Base-by-base conservation (phyloP, 1,284 basidiomycete genomes). In the Exobasidium rhododendri region DNA sequence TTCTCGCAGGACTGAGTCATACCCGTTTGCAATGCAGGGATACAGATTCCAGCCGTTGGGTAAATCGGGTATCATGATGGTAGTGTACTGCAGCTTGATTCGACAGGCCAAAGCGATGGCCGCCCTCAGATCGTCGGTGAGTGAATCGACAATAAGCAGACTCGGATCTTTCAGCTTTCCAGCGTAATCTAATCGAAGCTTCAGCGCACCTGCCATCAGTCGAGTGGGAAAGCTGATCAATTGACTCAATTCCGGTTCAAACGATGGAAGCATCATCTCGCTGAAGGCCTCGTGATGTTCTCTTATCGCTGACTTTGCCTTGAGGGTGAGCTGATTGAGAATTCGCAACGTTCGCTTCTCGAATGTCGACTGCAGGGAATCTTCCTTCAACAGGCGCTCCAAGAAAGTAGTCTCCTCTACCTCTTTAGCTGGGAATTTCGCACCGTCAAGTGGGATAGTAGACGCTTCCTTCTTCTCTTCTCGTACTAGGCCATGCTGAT, bases 151-250 rank as follows among this genome's bases (percentile, higher is more conserved):
- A 64, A 97, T 91, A 35, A 80, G 67, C 58, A 91, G 84, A 74
- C 92, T 87, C 26, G 92, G 93, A 67, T 96, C 91, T 14, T 68
- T 64, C 64, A 98, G 85, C 74, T 92, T 92, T 75, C 88, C 86
- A 3, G 92, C 91, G 65, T 94, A 96, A 65, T 92, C 90, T 31
- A 98, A 85, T 44, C 93, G 89, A 29, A 94, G 87, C 56, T 89
- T 89, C 60, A 98, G 84, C 49, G 89, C 89, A 55, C 94, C 94
- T 77, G 97, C 90, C 29, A 94, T 91, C 53, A 99, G 88, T 70
- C 90, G 88, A 10, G 92, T 94, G 3, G 97, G 92, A 82, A 98
- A 98, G 28, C 90, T 89, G 64, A 97, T 93, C 66, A 98, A 85
- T 50, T 91, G 89, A 11, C 94, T 86, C n/a, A 98, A 85, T 74